A percentile compares a stretch with the other conserved stretches of the same genome.
phyloP scores from a whole-genome alignment of 129 eudicot genomes.

The Arctium minus region DNA sequence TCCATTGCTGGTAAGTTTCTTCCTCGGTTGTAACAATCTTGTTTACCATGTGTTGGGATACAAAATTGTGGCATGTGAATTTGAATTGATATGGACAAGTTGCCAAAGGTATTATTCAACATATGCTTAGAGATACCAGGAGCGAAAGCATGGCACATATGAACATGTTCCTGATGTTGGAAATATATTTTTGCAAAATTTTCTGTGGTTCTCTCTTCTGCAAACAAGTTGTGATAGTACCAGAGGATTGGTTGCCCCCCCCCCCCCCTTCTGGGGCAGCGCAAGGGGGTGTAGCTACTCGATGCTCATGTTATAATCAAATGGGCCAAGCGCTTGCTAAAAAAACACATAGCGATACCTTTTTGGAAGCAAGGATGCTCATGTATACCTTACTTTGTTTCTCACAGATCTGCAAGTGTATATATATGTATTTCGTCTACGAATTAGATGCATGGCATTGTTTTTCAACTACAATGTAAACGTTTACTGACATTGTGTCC shows the following conservation, averaged over 20 bases:
- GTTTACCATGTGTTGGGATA: neutral
- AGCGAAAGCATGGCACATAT: neutral
- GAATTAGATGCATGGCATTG: neutral
- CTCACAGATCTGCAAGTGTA: neutral
- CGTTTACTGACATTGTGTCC: neutral
- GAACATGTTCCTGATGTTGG: neutral
- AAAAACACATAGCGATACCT: too few relatives aligned
- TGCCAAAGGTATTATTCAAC: neutral
- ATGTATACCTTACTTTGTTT: neutral
- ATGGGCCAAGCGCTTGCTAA: too few relatives aligned
- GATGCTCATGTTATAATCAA: neutral
- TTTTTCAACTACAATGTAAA: neutral
- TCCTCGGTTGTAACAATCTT: constrained; percentile 4
- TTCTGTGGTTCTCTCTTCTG: neutral
- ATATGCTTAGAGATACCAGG: neutral
- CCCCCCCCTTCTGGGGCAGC: neutral
- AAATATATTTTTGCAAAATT: neutral
- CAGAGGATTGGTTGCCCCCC: neutral
- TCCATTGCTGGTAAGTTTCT: constrained; percentile 33
- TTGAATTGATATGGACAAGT: neutral
- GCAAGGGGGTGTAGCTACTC: neutral
- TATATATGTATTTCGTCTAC: neutral
- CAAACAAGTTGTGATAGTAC: neutral
- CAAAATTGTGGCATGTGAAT: neutral
- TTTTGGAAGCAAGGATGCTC: neutral